phyloP scores from a whole-genome alignment of 2,329 filamentous ascomycete genomes.

The Fusarium transvaalense region DNA sequence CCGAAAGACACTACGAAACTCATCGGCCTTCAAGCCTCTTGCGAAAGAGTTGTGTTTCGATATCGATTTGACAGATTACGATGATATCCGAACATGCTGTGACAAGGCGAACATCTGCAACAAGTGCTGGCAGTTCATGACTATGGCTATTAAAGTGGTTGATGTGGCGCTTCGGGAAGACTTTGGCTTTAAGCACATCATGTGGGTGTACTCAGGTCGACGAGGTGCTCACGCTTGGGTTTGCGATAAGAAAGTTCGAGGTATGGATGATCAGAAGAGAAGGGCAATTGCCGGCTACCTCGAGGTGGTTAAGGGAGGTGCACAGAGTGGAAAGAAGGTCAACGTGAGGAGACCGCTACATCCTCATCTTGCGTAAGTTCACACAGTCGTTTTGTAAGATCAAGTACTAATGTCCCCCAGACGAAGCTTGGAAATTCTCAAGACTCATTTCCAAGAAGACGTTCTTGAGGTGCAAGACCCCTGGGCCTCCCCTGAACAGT shows the following conservation, averaged over 20 bases:
- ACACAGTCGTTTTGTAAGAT: neutral
- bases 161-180: conserved; percentile 90
- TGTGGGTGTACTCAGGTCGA: conserved; percentile 98
- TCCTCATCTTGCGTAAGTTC: conserved; percentile 80
- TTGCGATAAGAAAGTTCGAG: conserved; percentile 87
- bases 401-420: conserved; percentile 54
- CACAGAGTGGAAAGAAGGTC: conserved; percentile 87
- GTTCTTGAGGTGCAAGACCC: conserved; percentile 89
- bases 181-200: conserved; percentile 95
- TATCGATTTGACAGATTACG: conserved; percentile 99
- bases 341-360: conserved; percentile 88
- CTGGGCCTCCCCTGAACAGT: conserved; percentile 77
- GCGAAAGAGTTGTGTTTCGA: conserved; percentile 98
- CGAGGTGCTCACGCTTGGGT: conserved; percentile 98
- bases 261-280: conserved; percentile 87
- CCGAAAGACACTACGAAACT: conserved; percentile 86
- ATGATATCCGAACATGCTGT: conserved; percentile 96
- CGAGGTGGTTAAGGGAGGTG: conserved; percentile 87
- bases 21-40: conserved; percentile 84
- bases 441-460: conserved; percentile 84
- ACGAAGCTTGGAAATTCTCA: conserved; percentile 87
- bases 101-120: conserved; percentile 91
- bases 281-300: conserved; percentile 89
- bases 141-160: conserved; percentile 95
- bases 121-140: conserved; percentile 97